Conservation (phyloP, 164 flowering plant genomes). For the Euptelea pleiosperma region DNA sequence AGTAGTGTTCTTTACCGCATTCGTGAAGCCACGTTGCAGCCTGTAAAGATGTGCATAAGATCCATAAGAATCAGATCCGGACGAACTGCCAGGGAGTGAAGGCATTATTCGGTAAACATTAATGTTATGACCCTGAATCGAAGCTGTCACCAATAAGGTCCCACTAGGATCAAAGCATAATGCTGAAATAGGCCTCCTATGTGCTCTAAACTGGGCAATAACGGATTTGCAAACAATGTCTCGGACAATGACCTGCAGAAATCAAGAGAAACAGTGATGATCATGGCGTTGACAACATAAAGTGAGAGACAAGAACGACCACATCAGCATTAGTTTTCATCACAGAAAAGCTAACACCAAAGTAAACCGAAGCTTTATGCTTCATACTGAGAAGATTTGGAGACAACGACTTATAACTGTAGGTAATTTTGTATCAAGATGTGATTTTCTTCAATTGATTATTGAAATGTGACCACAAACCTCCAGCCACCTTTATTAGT, state of each 20-base stretch:
- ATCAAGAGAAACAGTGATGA: slow-evolving; percentile 5
- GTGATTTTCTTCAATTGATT: no score
- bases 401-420: no score
- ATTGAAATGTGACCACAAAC: no score
- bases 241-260: slow-evolving; percentile 64
- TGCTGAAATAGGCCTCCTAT: slow-evolving; percentile 73
- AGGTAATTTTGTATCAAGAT: no score
- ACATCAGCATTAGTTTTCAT: no score
- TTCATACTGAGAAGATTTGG: no score
- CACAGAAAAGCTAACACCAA: no score
- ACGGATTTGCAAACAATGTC: slow-evolving; percentile 60
- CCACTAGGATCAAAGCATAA: slow-evolving; percentile 89
- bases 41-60: slow-evolving; percentile 65
- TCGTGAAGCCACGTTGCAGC: slow-evolving; percentile 82
- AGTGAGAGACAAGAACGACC: no score
- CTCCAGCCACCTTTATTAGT: no score
- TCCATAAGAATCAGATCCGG: slow-evolving; percentile 30
- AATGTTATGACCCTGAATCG: slow-evolving; percentile 80
- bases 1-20: slow-evolving; percentile 73
- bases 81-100: slow-evolving; percentile 29
- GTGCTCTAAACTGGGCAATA: slow-evolving; percentile 77
- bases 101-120: slow-evolving; percentile 73
- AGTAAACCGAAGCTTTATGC: no score
- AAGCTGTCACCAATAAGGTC: slow-evolving; percentile 71
- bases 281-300: no score